Base-by-base conservation (phyloP, 148 eudicot genomes). In the Camellia sinensis region DNA sequence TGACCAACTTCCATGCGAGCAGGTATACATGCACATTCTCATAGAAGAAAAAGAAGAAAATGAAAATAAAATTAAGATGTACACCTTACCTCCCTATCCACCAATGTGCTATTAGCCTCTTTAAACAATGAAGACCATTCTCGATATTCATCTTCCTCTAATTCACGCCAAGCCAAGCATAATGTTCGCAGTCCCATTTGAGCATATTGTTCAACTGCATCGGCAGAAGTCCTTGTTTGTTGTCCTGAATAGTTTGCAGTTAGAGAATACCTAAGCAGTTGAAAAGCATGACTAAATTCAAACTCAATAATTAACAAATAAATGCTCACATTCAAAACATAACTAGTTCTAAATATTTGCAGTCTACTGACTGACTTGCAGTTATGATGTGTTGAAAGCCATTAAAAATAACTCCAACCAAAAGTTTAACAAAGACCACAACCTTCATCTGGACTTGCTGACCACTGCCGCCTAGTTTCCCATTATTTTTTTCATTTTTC, bases 161-260 rank as follows among this genome's bases (percentile, higher is more conserved):
- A 82, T 83, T 92, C 97, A 75, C 98, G 97, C 92, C 95, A 96
- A 21, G 97, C 98, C 85, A 96, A 85, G 83, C 98, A 96, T 76
- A 96, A 87, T 77, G 99, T 96, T 67, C 99, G 88, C 84, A 93
- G 84, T n/a, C 99, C 99, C 86, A 96, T 81, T 78, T 96, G 98
- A 82, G 95, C 90, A 91, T 89, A 96, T 57, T 91, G 90, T 41
- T 96, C 98, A 64, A 93, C 99, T 80, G 95, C 94, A 82, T 93
- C 99, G 53, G 90, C 82, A 82, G 85, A 87, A 64, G 84, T 83
- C 83, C 94, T 87, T 77, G 87, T 86, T 78, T 89, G 94, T 86
- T 91, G 95, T 83, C 98, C 99, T 95, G 86, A 78, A 81, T 10
- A 82, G 45, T 45, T 82, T 43, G 71, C 68, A 60, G 15, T 48